phyloP scores from a whole-genome alignment of 2,329 filamentous ascomycete genomes.

The Stachybotrys elegans region DNA sequence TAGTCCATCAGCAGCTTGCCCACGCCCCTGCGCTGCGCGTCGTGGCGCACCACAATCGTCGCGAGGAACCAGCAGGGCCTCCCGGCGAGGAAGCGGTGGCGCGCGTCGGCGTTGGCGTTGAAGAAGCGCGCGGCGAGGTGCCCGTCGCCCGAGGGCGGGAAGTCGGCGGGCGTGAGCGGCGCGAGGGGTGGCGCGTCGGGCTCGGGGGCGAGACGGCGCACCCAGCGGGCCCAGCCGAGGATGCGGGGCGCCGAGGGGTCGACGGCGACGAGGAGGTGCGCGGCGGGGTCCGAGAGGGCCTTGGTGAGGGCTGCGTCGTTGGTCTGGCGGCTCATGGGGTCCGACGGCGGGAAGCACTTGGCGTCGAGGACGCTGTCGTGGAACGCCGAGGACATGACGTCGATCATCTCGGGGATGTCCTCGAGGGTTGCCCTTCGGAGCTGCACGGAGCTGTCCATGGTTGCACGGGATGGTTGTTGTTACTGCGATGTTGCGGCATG shows the following conservation, averaged over 20 bases:
- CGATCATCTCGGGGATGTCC: constrained; percentile 25
- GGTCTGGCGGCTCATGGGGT: constrained; percentile 14
- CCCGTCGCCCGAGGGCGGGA: constrained; percentile 19
- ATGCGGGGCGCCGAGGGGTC: constrained; percentile 9
- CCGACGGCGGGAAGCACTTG: constrained; percentile 21
- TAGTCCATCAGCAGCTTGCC: constrained; percentile 26
- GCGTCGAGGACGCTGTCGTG: constrained; percentile 21
- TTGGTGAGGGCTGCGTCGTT: constrained; percentile 15
- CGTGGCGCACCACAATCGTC: constrained; percentile 24
- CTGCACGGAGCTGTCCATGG: too few relatives aligned
- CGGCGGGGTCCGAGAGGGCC: constrained; percentile 21
- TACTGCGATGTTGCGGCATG: too few relatives aligned
- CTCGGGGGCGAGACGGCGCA: constrained; percentile 17
- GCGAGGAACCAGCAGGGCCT: constrained; percentile 27
- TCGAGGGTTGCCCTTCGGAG: constrained; percentile 21
- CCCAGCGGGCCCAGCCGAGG: constrained; percentile 30
- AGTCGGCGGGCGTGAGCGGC: constrained; percentile 18
- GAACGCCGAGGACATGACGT: constrained; percentile 25
- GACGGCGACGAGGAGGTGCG: constrained; percentile 25
- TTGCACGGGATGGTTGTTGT: too few relatives aligned
- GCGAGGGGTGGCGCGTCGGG: constrained; percentile 5
- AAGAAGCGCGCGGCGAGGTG: constrained; percentile 36
- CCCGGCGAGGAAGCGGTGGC: constrained; percentile 17
- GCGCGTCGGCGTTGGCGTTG: constrained; percentile 19
- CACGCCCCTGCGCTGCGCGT: constrained; percentile 25